Conservation (phyloP, 2,329 filamentous ascomycete genomes). For the Ploettnerulaceae sp. region DNA sequence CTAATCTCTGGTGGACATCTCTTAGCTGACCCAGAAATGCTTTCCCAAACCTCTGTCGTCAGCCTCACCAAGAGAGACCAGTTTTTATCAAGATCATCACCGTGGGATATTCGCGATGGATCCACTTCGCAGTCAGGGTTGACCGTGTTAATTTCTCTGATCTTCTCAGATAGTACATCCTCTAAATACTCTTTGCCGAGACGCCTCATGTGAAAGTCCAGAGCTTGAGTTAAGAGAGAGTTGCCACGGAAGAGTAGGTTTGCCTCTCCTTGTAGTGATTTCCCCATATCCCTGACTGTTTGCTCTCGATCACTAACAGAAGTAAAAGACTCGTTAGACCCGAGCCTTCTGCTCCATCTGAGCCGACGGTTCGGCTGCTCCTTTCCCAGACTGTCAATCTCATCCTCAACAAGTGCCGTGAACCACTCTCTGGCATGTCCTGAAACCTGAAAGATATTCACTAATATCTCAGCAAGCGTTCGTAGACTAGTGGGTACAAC, state of each 20-base stretch:
- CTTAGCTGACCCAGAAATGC: conserved; percentile 68
- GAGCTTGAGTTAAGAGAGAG: conserved; percentile 83
- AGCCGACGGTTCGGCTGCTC: conserved; percentile 70
- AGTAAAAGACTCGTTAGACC: conserved; percentile 64
- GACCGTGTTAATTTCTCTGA: conserved; percentile 82
- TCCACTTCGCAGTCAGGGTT: conserved; percentile 95
- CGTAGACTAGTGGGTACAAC: conserved; percentile 73
- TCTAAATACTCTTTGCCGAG: conserved; percentile 90
- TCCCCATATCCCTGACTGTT: conserved; percentile 71
- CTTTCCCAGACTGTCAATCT: conserved; percentile 88
- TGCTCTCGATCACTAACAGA: conserved; percentile 62
- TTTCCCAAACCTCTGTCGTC: conserved; percentile 81
- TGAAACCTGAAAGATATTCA: conserved; percentile 95
- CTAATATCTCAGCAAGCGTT: conserved; percentile 74
- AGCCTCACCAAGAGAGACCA: conserved; percentile 73
- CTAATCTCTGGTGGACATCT: conserved; percentile 77
- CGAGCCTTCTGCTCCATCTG: conserved; percentile 66
- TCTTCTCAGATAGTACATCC: conserved; percentile 77
- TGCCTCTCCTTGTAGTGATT: conserved; percentile 77
- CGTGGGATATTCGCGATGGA: conserved; percentile 65
- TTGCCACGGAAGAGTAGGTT: conserved; percentile 95
- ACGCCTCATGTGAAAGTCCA: conserved; percentile 94
- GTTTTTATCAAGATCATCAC: conserved; percentile 73
- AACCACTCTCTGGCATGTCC: conserved; percentile 84
- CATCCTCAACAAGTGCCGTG: conserved; percentile 88